Evolutionary conservation across 805 yeast genomes (phyloP), one percentile per base, ranked within the genome.

Genomic region (Candida cerambycidarum): DNA sequence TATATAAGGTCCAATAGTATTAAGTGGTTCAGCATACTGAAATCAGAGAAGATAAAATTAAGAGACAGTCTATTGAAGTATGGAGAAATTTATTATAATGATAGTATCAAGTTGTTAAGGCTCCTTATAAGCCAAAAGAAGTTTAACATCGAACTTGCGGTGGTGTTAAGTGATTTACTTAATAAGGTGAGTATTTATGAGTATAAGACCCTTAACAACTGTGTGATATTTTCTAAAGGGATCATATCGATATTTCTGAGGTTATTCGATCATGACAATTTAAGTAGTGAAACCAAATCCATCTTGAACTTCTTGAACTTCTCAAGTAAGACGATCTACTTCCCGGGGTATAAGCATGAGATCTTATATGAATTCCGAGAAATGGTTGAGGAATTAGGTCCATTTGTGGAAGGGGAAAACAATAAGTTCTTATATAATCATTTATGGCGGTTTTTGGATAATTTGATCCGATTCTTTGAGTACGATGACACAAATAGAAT

Each of bases 121-220:
- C 5, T 8, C 4, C 13, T 45, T 1, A 41, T 48, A 10, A 32
- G 43, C 4, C 32, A 32, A 19, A 17, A n/a, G 6, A n/a, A 27
- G 2, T 45, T 43, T 28, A 43, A 43, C 27, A 44, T 53, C 4
- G 44, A 51, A 9, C 31, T 54, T 8, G 50, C 59, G 6, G 44
- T 58, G 16, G 44, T 56, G 4, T 55, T 51, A 4, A 46, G 54
- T 14, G 52, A 55, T 10, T 18, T 54, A 9, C 49, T 60, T 4
- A 56, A 56, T 36, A 57, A 52, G 29, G 44, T 55, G 8, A 46
- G 58, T 24, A 49, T 58, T 17, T 57, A 56, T 38, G 59, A 56
- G 25, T 51, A 46, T 37, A 35, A 43, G 16, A 50, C 53, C 38
- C 42, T 55, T 31, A 23, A 43, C 8, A 47, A 53, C 15, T 49